Percentiles rank a stretch among this genome's conserved stretches.
phyloP scores from a whole-genome alignment of 805 yeast genomes.

The Helenozyma baotianmanensis region DNA sequence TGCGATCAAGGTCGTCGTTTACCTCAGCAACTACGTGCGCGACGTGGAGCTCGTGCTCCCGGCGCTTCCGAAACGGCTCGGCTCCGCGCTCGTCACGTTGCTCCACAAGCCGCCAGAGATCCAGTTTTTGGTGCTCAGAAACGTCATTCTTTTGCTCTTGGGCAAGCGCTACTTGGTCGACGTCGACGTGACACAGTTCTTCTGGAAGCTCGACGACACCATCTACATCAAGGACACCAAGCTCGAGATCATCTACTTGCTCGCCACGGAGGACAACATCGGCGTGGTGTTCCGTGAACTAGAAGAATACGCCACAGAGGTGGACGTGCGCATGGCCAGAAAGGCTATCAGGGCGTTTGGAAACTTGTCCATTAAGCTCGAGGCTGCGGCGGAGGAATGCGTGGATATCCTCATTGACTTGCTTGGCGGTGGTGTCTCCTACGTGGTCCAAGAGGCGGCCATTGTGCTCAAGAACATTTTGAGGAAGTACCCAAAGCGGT shows the following conservation, averaged over 20 bases:
- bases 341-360: constrained; percentile 89
- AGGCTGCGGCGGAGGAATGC: constrained; percentile 57
- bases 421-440: constrained; percentile 60
- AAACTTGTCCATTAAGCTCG: constrained; percentile 75
- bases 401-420: constrained; percentile 58
- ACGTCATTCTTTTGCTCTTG: constrained; percentile 68
- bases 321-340: constrained; percentile 80
- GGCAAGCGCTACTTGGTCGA: constrained; percentile 56
- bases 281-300: constrained; percentile 65
- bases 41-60: constrained; percentile 54
- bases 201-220: constrained; percentile 81
- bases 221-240: constrained; percentile 87
- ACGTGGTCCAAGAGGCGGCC: constrained; percentile 75
- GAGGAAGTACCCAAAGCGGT: constrained; percentile 66
- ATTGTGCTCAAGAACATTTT: constrained; percentile 73
- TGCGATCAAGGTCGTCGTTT: constrained; percentile 66
- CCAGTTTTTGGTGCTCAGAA: constrained; percentile 77
- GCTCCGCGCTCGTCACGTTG: constrained; percentile 63
- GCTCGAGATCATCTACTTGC: constrained; percentile 74
- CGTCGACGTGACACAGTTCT: constrained; percentile 74
- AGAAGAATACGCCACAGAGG: constrained; percentile 82
- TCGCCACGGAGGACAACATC: constrained; percentile 65
- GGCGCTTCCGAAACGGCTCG: constrained; percentile 50
- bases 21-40: constrained; percentile 66
- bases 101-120: constrained; percentile 76